Conservation (phyloP, 192 early-diverging fungal genomes). For the Phlyctochytrium planicorne region DNA sequence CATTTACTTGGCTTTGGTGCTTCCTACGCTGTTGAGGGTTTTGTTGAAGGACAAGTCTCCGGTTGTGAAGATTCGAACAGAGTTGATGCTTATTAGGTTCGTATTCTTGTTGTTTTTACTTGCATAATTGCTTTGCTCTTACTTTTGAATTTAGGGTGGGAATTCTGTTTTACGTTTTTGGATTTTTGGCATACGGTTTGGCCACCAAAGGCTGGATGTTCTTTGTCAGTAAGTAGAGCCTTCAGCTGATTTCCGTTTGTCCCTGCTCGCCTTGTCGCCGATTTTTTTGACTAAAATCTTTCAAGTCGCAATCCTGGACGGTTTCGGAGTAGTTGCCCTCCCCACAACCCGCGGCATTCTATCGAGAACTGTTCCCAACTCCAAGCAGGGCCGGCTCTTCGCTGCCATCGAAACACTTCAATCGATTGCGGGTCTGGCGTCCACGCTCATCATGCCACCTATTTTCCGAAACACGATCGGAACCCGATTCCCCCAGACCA, state of each 20-base stretch:
- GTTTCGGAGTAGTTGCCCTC: slow-evolving; percentile 32
- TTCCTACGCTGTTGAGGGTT: slow-evolving; percentile 7
- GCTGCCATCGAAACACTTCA: slow-evolving; percentile 19
- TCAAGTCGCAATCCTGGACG: slow-evolving; percentile 31
- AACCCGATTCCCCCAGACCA: slow-evolving; percentile 9
- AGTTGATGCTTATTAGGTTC: slow-evolving; percentile 21
- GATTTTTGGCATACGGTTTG: slow-evolving; percentile 19
- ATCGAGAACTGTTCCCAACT: slow-evolving; percentile 24
- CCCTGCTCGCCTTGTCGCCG: not conserved
- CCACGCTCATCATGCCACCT: slow-evolving; percentile 10
- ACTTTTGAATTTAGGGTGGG: slow-evolving; percentile 27
- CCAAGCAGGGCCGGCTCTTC: slow-evolving; percentile 32
- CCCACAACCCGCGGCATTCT: slow-evolving; percentile 38
- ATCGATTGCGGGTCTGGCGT: slow-evolving; percentile 12
- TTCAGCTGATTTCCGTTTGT: slow-evolving; percentile 6
- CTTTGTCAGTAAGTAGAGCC: slow-evolving; percentile 27
- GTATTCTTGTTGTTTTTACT: too few species aligned
- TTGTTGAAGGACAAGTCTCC: slow-evolving; percentile 9
- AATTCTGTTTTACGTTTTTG: slow-evolving; percentile 17
- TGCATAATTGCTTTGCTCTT: too few species aligned
- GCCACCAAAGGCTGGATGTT: slow-evolving; percentile 32
- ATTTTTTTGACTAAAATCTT: slow-evolving; percentile 10
- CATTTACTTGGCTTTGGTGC: slow-evolving; percentile 34
- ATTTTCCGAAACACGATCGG: slow-evolving; percentile 7
- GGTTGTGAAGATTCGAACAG: slow-evolving; percentile 14